These are phyloP conservation scores for Teratosphaeriaceae sp. DNA, from an alignment of 2,329 filamentous ascomycete species.

Conservation along the genomic window DNA sequence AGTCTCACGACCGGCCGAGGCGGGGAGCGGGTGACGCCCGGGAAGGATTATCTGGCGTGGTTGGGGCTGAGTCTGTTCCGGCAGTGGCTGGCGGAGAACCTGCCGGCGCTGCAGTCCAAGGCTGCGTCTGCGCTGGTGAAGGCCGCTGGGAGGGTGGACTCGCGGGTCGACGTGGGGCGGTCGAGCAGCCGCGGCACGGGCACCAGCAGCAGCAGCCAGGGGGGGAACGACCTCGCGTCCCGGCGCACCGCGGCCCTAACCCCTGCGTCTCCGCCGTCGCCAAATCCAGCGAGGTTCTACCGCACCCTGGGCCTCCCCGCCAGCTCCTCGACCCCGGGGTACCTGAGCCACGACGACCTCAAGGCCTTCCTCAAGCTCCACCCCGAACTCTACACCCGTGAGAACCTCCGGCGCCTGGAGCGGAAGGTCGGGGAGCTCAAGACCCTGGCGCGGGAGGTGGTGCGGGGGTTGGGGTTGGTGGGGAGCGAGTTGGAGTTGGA, in stretches of 20 bases:
- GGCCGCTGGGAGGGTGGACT: too few relatives aligned
- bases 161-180: too few relatives aligned
- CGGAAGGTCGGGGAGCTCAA: constrained; percentile 85
- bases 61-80: constrained; percentile 79
- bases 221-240: constrained; percentile 22
- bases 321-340: constrained; percentile 51
- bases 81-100: constrained; percentile 88
- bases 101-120: too few relatives aligned
- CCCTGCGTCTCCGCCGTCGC: constrained; percentile 25
- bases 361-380: constrained; percentile 73
- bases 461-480: constrained; percentile 81
- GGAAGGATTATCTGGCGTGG: constrained; percentile 82
- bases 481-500: constrained; percentile 79
- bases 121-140: too few relatives aligned
- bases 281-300: constrained; percentile 65
- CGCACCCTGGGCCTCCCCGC: constrained; percentile 65
- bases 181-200: too few relatives aligned
- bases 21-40: constrained; percentile 74
- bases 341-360: constrained; percentile 78
- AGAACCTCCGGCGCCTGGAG: constrained; percentile 82
- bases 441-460: constrained; percentile 70
- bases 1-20: constrained; percentile 71
- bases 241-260: constrained; percentile 25
- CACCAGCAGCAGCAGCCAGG: constrained; percentile 14
- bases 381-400: constrained; percentile 71